Evolutionary conservation across 169 alveolate species (phyloP), one percentile per base, ranked within the genome.

Genomic region (Plasmodium ovale): DNA sequence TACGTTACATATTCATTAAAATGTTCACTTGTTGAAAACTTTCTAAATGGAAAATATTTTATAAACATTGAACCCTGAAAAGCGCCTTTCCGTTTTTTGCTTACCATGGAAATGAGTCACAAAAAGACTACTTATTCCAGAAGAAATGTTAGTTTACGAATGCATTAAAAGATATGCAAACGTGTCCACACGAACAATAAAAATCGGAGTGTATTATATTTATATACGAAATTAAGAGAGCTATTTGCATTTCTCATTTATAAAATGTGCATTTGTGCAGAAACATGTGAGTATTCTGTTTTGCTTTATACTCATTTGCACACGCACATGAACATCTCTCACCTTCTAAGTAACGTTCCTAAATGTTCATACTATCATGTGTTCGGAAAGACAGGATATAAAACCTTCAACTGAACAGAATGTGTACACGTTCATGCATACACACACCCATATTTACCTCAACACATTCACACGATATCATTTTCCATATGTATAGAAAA

Each of bases 81-180:
- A 59, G 9, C 29, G n/a, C 39, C 12, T 71, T 71, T 72, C 21
- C n/a, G 29, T 71, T 72, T 72, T 72, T 53, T 72, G 31, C 60
- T 21, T 5, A 51, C 9, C 37, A 72, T 72, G 65, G 65, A 72
- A 14, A 72, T 33, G 87, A 72, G 69, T 31, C 70, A 77, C 44
- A 79, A 33, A 53, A 79, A 68, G 58, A 37, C 77, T 67, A 51
- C 82, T n/a, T 79, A 65, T 64, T 79, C 79, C 23, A 54, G 65
- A 47, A 79, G 89, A 79, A 67, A 79, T 10, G 89, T 79, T 79
- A 79, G 31, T 47, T 19, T 62, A 70, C 16, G 16, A 58, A 72
- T 23, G 31, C 87, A 42, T 71, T 29, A 47, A 37, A 68, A 53
- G 21, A 68, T 19, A 68, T 23, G 23, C 64, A 49, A 42, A 70